Evolutionary conservation across 441 rosid species (phyloP), one percentile per base, ranked within the genome.

Genomic region (Adansonia madagascariensis): DNA sequence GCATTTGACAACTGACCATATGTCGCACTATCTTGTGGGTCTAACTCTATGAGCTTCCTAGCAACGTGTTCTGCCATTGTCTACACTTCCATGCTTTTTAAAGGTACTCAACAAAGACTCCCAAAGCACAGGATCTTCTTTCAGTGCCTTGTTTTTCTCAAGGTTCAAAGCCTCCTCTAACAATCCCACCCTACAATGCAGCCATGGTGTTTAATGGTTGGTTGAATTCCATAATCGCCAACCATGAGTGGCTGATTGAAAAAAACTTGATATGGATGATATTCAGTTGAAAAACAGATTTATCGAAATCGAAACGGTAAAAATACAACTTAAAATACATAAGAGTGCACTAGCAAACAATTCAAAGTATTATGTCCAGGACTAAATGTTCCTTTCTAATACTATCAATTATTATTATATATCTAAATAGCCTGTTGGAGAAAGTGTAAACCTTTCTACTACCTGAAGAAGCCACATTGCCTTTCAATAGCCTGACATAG

Each of bases 191-290:
- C 88, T 66, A 88, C 87, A 88, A 86, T 80, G 74, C 86, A 86
- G 67, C 89, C 85, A 63, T 76, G 82, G 59, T 86, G 89, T 74
- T 86, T 87, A 75, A 84, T 49, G 59, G 71, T 79, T 71, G 87
- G 88, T 79, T 83, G 82, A 75, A 86, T 31, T 22, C 85, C 80
- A 50, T 77, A 86, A 47, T 79, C 80, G 53, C 53, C 72, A 80
- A 71, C 69, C 88, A 85, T 85, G 27, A 68, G 75, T 57, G 56
- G 56, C 4, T 52, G 56, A 17, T 52, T 4, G 18, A 52, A 52
- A 52, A 52, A 52, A 27, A 1, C 24, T 17, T 41, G 52, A 66
- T 43, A 66, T 46, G 0, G 50, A 8, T 41, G 52, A 66, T 17
- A 66, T 43, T 66, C 27, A 65, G 71, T 65, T 41, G 24, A 17